Evolutionary conservation across 305 asterid genomes (phyloP), one percentile per base, ranked within the genome.

Genomic region (Fraxinus paxiana): DNA sequence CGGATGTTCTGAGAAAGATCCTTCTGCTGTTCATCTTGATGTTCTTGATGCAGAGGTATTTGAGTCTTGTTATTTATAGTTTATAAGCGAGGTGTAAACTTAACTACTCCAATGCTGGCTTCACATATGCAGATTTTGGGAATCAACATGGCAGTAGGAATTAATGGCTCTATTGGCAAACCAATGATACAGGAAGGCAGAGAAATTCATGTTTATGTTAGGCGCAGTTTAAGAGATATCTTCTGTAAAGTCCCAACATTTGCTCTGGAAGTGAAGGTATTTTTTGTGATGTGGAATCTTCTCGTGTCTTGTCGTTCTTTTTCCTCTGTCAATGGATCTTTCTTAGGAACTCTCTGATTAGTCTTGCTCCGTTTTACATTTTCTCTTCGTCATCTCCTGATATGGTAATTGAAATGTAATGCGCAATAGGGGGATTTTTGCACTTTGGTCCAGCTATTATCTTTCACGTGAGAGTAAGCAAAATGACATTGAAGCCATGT

Each of bases 11-110:
- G 97, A 92, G 83, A 90, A 86, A 74, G 99, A 96, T 87, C 93
- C 98, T 84, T 91, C 97, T 13, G 91, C 99, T 72, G 97, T 96
- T 82, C 99, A 92, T 91, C 95, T 96, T 84, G 99, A 96, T 87
- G 90, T 94, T 88, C 99, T 96, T 79, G 91, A 94, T 75, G 99
- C 94, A 43, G 97, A 94, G 99, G 99, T 96, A 78, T 61, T 76
- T 83, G 79, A 65, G 72, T 78, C 76, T 35, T 71, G 48, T 75
- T 61, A 33, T 77, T 84, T 82, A 67, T 73, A 63, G 24, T 73
- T 79, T 61, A 18, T 1, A 56, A 63, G 43, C 51, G 37, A 38
- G 61, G 77, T n/a, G 74, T 15, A 18, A 43, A 78, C 26, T 75
- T 77, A 81, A 75, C 37, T 81, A 30, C 37, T 81, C 86, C 82